phyloP scores from a whole-genome alignment of 305 asterid genomes.

The Euphrasia arctica region DNA sequence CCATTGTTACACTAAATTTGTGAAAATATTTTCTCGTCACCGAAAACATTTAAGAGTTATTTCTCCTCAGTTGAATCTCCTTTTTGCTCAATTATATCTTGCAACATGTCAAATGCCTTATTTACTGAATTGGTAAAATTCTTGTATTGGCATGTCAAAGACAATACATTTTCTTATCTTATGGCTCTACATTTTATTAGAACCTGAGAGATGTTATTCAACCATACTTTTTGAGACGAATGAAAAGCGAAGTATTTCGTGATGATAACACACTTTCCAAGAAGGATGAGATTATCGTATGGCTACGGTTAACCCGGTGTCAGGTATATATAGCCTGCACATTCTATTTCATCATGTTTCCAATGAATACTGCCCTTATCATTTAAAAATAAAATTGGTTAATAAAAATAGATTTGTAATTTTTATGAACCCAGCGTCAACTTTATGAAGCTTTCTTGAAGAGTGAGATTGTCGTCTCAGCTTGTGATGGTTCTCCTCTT shows the following conservation, averaged over 20 bases:
- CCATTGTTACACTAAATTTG: neutral
- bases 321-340: conserved; percentile 51
- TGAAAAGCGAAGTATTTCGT: conserved; percentile 83
- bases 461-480: conserved; percentile 90
- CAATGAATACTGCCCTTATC: conserved; percentile 5
- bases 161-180: conserved; percentile 22
- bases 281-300: conserved; percentile 88
- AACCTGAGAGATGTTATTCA: conserved; percentile 82
- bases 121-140: conserved; percentile 24
- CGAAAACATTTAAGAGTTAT: neutral
- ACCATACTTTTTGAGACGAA: conserved; percentile 88
- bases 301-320: conserved; percentile 80
- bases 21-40: neutral
- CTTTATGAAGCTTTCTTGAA: conserved; percentile 90
- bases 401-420: conserved; percentile 18
- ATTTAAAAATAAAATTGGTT: conserved; percentile 16
- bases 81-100: neutral
- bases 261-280: conserved; percentile 70
- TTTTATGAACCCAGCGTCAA: conserved; percentile 58
- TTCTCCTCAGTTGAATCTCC: conserved; percentile 7
- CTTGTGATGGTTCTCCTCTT: conserved; percentile 91
- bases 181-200: conserved; percentile 35
- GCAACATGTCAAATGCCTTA: conserved; percentile 16
- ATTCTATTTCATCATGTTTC: conserved; percentile 10
- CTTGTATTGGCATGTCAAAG: no score